Conservation (phyloP, 225 moss, liverwort and hornwort genomes). For the Physcomitrium patens region DNA sequence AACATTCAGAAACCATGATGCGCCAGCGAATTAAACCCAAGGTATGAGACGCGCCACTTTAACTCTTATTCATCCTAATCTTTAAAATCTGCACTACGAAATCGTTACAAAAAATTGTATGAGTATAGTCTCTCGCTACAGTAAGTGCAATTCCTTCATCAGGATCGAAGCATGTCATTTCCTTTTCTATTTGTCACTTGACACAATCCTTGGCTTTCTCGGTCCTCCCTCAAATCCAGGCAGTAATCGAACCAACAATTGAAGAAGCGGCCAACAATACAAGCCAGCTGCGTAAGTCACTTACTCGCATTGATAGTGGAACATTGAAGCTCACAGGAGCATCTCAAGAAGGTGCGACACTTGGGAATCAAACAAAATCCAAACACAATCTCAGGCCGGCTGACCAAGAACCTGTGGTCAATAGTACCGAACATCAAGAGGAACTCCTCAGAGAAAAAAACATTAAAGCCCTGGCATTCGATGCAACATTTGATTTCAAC, state of each 20-base stretch:
- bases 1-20: not conserved
- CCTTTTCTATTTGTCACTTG: too few relatives aligned
- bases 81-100: not conserved
- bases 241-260: too few relatives aligned
- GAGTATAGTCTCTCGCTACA: not conserved
- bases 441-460: not conserved
- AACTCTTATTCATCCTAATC: too few relatives aligned
- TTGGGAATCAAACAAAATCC: not conserved
- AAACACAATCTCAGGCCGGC: too few relatives aligned
- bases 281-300: not conserved
- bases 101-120: not conserved
- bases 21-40: not conserved
- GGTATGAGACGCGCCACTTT: not conserved
- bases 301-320: too few relatives aligned
- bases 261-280: not conserved
- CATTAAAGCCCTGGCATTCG: conserved; percentile 9
- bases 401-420: not conserved
- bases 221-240: too few relatives aligned
- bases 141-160: too few relatives aligned
- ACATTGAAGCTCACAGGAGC: not conserved
- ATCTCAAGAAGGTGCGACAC: not conserved
- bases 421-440: not conserved
- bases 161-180: too few relatives aligned
- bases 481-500: not conserved
- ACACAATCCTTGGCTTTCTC: too few relatives aligned